Evolutionary conservation across 2,329 filamentous ascomycete species (phyloP), one percentile per base, ranked within the genome.

Genomic region (Metarhizium humberi): DNA sequence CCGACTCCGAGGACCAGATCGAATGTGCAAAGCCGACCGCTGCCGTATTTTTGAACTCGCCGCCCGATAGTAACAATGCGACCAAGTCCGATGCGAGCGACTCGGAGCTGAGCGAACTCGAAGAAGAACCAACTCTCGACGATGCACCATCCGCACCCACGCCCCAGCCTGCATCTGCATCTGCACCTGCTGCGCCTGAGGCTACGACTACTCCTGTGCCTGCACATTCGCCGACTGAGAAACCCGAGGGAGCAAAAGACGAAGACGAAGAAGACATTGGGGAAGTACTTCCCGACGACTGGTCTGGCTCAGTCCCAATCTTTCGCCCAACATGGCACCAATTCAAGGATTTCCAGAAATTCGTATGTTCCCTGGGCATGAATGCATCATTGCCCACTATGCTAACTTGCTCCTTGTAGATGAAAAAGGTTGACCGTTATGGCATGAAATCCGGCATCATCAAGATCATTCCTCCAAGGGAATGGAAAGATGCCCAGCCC

Each of bases 391-490:
- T 59, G 57, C 69, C 71, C 59, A 71, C 25, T 25, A 67, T 55
- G 53, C 55, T 61, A 51, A 43, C 6, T 58, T 40, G 51, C 48
- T 32, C 32, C 16, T 51, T 47, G 18, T 56, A 86, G 82, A 85
- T 86, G 78, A 83, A 85, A 67, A 92, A 90, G 71, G 84, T 99
- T 59, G 90, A 99, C 70, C 83, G 85, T 61, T 96, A 96, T 69
- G 94, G 94, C 64, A 99, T 99, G 94, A 90, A 90, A 72, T 94
- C 91, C 25, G 94, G 94, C 40, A 96, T 99, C 64, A 85, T 97
- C 67, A 97, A 99, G 74, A 87, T 99, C 56, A 87, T 97, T 53
- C 92, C 94, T 32, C 94, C 94, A 0, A 75, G 87, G 65, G 92
- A 97, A 81, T 99, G 94, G 94, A 94, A 82, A 71, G 83, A 92